Percentiles rank a stretch among this genome's conserved stretches.
These are phyloP conservation scores for Boletus pseudo-olivaceus DNA, from an alignment of 768 basidiomycete species.

Conservation along the genomic window DNA sequence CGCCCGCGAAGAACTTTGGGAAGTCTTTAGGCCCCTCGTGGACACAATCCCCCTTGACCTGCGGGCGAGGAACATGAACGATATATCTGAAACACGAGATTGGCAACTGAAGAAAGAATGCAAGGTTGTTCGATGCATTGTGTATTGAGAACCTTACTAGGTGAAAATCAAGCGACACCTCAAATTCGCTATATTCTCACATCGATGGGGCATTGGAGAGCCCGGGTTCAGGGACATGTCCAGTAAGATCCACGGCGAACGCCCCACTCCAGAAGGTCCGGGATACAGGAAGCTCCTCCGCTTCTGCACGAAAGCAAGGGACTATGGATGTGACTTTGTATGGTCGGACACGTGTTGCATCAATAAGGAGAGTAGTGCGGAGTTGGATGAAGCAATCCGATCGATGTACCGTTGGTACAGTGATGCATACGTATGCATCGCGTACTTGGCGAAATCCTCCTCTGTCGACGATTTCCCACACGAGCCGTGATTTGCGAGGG, in stretches of 20 bases:
- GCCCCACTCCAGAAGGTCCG: no score
- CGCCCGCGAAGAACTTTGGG: neutral
- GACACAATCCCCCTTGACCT: no score
- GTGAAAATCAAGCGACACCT: no score
- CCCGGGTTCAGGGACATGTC: no score
- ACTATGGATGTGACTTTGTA: neutral
- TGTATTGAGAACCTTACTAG: neutral
- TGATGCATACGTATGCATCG: neutral
- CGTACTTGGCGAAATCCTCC: neutral
- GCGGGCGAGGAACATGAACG: no score
- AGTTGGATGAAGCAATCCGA: no score
- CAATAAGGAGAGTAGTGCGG: no score
- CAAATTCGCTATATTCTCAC: no score
- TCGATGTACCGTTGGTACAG: neutral
- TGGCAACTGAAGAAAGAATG: neutral
- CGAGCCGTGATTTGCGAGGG: neutral
- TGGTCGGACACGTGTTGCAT: neutral
- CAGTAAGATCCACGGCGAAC: no score
- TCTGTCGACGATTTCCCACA: neutral
- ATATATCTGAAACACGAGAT: neutral
- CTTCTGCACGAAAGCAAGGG: neutral
- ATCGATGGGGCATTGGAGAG: no score
- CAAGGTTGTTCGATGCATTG: neutral
- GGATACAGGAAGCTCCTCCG: neutral
- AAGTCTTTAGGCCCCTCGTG: neutral